phyloP scores from a whole-genome alignment of 345 rosid species.

The Angophora floribunda region DNA sequence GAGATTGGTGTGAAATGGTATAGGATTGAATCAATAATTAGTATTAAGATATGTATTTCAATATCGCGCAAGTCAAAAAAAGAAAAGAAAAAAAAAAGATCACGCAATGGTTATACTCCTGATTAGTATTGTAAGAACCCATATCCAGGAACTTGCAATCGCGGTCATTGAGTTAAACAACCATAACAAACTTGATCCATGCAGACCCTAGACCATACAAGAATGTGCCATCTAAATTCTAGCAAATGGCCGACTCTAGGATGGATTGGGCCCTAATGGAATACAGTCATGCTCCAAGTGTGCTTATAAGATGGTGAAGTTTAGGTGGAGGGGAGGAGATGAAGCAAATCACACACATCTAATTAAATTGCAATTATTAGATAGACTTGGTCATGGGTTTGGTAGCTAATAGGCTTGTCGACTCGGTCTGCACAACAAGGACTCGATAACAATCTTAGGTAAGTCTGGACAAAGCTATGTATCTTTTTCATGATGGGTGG shows the following conservation, averaged over 20 bases:
- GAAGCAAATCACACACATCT: accelerated
- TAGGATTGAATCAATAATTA: neutral
- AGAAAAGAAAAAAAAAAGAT: too few species aligned
- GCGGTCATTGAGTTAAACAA: neutral
- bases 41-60: neutral
- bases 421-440: accelerated
- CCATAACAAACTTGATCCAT: too few species aligned
- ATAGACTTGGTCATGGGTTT: neutral
- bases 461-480: accelerated
- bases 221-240: accelerated
- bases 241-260: accelerated
- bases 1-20: neutral
- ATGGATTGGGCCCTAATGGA: accelerated
- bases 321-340: accelerated
- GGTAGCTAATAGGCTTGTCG: neutral
- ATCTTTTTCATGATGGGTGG: too few species aligned
- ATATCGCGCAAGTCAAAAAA: too few species aligned
- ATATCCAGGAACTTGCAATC: neutral
- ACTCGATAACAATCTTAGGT: neutral
- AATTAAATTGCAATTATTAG: neutral
- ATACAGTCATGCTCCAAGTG: neutral
- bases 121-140: neutral
- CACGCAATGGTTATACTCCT: too few species aligned
- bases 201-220: neutral
- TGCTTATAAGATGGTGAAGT: neutral